Percentiles rank a stretch among this genome's conserved stretches.
phyloP scores from a whole-genome alignment of 495 filamentous ascomycete genomes.

The Pyrenula massariospora region DNA sequence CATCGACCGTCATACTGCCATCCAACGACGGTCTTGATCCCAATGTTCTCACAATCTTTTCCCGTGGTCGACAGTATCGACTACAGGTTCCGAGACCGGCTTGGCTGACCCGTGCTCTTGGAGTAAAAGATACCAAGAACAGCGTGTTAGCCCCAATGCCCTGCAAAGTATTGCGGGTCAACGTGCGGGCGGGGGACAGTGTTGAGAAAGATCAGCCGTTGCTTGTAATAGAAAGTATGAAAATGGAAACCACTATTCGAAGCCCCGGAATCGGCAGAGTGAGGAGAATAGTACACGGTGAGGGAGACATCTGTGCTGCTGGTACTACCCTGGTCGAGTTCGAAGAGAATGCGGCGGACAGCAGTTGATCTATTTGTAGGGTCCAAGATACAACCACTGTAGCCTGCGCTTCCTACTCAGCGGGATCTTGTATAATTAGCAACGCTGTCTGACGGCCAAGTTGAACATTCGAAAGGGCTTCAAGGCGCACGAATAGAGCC shows the following conservation, averaged over 20 bases:
- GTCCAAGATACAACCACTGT: no score
- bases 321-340: neutral
- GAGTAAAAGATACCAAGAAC: conserved; percentile 66
- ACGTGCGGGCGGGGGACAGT: conserved; percentile 65
- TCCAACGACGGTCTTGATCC: neutral
- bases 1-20: conserved; percentile 46
- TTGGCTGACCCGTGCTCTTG: conserved; percentile 81
- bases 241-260: conserved; percentile 97
- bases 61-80: conserved; percentile 60
- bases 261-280: conserved; percentile 37
- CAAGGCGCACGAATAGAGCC: no score
- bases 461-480: no score
- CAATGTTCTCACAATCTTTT: neutral
- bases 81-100: conserved; percentile 53
- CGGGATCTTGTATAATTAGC: no score
- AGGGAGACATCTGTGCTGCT: neutral
- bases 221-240: conserved; percentile 98
- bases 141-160: conserved; percentile 90
- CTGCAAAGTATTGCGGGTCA: conserved; percentile 80
- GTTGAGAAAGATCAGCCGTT: conserved; percentile 81
- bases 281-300: neutral
- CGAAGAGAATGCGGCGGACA: no score
- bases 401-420: no score
- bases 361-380: no score
- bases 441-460: no score